Evolutionary conservation across 2,329 filamentous ascomycete genomes (phyloP), one percentile per base, ranked within the genome.

Genomic region (Aspergillus ochraceus): DNA sequence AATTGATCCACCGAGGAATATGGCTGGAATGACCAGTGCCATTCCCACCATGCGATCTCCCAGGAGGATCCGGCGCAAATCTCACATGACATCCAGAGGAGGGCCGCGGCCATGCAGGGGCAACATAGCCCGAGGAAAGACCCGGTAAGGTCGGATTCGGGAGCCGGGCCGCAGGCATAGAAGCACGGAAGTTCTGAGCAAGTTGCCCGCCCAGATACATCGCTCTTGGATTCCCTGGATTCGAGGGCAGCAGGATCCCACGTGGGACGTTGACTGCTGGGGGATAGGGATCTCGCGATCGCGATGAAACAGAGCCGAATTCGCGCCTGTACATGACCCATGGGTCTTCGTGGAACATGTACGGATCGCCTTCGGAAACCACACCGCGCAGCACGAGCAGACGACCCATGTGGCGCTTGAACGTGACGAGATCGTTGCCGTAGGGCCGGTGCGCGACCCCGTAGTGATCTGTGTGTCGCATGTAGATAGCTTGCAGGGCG

Each of bases 381-480:
- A 54, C 11, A 3, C 63, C 63, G 20, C 49, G 49, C 2, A 63
- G 54, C 2, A 61, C 9, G 24, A 63, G 59, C 9, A 65, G 59
- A 11, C 63, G 63, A 26, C 54, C 51, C 32, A 63, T 50, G 29
- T n/a, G 24, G 24, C 24, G 45, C 9, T 58, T 52, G 52, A 55
- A 32, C 14, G 10, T 4, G 9, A 58, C 52, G 56, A 52, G 60
- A 46, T 61, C 57, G 17, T 22, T 6, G 26, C 59, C 61, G 5
- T 51, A 26, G 46, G 63, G 63, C 5, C 55, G 60, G 30, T 55
- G 59, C 20, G 52, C 30, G n/a, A 58, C 52, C 19, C 61, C 59
- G 12, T 30, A 12, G n/a, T 11, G 12, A 50, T 60, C 47, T 45
- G 56, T 63, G 54, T 60, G 19, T 12, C 24, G 45, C 32, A 45